A percentile compares a stretch with the other conserved stretches of the same genome.
phyloP scores from a whole-genome alignment of 164 flowering plant genomes.

The Kalanchoe fedtschenkoi region DNA sequence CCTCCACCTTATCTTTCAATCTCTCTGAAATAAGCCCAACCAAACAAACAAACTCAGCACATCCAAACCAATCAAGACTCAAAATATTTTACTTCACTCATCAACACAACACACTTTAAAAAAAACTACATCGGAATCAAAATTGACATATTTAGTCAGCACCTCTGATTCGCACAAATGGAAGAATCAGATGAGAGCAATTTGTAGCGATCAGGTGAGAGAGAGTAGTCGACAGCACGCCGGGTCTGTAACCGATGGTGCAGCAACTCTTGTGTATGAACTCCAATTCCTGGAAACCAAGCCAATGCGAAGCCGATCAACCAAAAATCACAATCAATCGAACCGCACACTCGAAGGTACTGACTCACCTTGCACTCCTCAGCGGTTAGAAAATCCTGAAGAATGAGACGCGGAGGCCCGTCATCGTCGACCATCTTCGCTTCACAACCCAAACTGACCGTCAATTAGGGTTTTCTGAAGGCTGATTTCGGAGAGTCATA shows the following conservation, averaged over 20 bases:
- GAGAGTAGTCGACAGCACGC: constrained; percentile 86
- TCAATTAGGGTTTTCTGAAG: not conserved
- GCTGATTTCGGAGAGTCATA: too few species aligned
- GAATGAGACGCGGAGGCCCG: constrained; percentile 46
- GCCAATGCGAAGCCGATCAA: not conserved
- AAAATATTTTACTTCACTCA: not conserved
- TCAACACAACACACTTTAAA: not conserved
- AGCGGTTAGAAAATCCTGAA: constrained; percentile 45
- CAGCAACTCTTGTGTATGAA: constrained; percentile 89
- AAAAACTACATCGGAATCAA: not conserved
- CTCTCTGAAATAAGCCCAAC: constrained; percentile 34
- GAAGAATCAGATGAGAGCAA: constrained; percentile 59
- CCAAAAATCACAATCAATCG: not conserved
- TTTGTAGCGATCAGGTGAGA: constrained; percentile 90
- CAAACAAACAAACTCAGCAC: not conserved
- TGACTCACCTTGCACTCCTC: constrained; percentile 53
- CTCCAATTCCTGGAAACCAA: constrained; percentile 48
- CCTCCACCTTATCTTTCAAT: constrained; percentile 80
- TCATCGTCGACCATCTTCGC: constrained; percentile 18
- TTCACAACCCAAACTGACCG: not conserved
- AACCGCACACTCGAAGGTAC: not conserved
- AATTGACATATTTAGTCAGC: not conserved
- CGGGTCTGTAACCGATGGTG: constrained; percentile 78
- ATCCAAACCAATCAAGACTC: not conserved
- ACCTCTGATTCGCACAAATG: constrained; percentile 80